Conservation (phyloP, 768 basidiomycete genomes). For the Boletus reticuloceps region DNA sequence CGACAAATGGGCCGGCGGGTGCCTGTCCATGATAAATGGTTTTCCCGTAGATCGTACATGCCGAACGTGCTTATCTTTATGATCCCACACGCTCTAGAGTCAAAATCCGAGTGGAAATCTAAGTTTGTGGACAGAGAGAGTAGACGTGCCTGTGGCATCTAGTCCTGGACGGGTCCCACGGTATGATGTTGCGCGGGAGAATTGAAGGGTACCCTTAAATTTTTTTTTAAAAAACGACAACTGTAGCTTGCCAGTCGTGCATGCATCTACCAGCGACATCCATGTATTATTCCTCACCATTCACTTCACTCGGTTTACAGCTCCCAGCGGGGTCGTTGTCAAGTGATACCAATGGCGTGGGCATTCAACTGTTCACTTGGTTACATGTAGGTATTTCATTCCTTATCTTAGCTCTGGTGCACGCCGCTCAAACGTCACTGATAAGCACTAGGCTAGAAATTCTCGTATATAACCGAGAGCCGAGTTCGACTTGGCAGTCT, state of each 20-base stretch:
- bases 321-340: neutral
- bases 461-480: slow-evolving; percentile 3
- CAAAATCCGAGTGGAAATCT: no score
- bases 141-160: neutral
- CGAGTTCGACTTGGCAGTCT: neutral
- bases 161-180: no score
- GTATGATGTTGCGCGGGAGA: no score
- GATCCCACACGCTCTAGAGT: neutral
- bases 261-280: no score
- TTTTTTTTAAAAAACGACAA: no score
- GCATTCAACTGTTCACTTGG: neutral
- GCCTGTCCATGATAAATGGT: neutral
- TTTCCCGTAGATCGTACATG: neutral
- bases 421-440: slow-evolving; percentile 1
- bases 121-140: neutral
- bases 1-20: no score
- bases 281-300: neutral
- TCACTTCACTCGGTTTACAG: no score
- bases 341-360: neutral
- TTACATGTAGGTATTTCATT: neutral
- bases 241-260: no score
- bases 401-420: slow-evolving; percentile 17
- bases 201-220: no score
- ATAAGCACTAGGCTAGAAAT: slow-evolving; percentile 21
- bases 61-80: slow-evolving; percentile 5